Percentiles rank a stretch among this genome's conserved stretches.
Evolutionary conservation across 306 rosid species (phyloP).

Genomic region (Cicer cuneatum): DNA sequence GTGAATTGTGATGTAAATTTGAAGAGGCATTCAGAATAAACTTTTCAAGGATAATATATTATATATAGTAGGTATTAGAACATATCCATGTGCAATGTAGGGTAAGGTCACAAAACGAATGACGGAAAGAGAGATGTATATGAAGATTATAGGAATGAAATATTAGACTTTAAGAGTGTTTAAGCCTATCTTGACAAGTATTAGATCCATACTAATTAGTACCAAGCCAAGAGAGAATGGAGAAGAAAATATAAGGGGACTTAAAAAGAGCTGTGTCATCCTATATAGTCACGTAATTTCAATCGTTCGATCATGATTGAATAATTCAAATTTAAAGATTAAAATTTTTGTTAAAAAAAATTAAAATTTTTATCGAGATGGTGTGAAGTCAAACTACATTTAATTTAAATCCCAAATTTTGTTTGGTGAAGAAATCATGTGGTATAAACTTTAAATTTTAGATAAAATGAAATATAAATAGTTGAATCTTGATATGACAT

Average conservation of each 20-base stretch:
- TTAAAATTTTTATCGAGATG: no score
- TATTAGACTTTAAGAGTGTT: not conserved
- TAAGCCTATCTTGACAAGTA: conserved; percentile 9
- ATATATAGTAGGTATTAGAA: conserved; percentile 31
- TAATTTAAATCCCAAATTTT: no score
- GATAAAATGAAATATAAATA: no score
- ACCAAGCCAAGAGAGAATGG: not conserved
- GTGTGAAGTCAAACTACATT: no score
- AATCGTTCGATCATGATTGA: no score
- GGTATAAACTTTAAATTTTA: no score
- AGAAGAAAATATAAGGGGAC: conserved; percentile 13
- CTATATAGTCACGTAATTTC: not conserved
- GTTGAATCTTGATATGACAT: no score
- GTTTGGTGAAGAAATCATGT: no score
- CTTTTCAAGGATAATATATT: conserved; percentile 39
- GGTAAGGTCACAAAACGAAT: conserved; percentile 40
- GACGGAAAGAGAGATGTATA: conserved; percentile 34
- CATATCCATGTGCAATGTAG: conserved; percentile 45
- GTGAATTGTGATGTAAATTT: conserved; percentile 13
- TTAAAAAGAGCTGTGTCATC: no score
- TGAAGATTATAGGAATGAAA: conserved; percentile 22
- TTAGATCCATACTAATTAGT: conserved; percentile 14
- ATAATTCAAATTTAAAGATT: no score
- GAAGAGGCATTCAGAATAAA: conserved; percentile 39
- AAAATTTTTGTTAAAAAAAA: no score